Percentiles rank a stretch among this genome's conserved stretches.
Evolutionary conservation across 345 rosid species (phyloP).

Genomic region (Syzygium aqueum): DNA sequence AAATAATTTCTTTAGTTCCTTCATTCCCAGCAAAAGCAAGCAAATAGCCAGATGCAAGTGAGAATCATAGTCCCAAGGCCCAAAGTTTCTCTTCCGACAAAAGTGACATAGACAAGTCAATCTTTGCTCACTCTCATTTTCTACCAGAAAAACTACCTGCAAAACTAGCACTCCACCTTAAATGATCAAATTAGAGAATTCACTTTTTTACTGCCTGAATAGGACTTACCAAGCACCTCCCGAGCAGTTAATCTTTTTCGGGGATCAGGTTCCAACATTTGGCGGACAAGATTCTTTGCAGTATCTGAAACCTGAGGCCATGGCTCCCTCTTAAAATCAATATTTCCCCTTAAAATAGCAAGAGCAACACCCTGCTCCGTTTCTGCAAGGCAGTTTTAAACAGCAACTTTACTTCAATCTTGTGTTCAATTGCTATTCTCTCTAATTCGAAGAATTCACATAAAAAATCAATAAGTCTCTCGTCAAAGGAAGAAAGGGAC

Average conservation of each 20-base stretch:
- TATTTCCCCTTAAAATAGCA: conserved; percentile 74
- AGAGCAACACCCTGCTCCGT: conserved; percentile 97
- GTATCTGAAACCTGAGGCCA: conserved; percentile 93
- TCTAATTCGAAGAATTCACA: background rate
- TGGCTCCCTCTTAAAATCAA: conserved; percentile 89
- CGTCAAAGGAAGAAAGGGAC: background rate
- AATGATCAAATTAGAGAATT: background rate
- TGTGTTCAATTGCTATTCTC: background rate
- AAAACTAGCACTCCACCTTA: background rate
- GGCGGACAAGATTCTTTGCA: conserved; percentile 80
- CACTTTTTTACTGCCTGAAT: background rate
- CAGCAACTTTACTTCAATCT: background rate
- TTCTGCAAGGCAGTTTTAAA: conserved; percentile 36
- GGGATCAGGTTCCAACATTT: conserved; percentile 86
- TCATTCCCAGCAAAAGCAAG: background rate
- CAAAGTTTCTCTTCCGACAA: background rate
- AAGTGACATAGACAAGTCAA: background rate
- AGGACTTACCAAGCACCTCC: conserved; percentile 75
- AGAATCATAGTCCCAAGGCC: background rate
- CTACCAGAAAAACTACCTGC: background rate
- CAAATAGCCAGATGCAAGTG: background rate
- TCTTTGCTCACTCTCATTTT: background rate
- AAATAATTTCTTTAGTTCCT: background rate
- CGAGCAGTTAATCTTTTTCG: conserved; percentile 70
- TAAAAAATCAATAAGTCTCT: background rate